Evolutionary conservation across 495 filamentous ascomycete genomes (phyloP).

Genomic region (Aspergillus homomorphus): DNA sequence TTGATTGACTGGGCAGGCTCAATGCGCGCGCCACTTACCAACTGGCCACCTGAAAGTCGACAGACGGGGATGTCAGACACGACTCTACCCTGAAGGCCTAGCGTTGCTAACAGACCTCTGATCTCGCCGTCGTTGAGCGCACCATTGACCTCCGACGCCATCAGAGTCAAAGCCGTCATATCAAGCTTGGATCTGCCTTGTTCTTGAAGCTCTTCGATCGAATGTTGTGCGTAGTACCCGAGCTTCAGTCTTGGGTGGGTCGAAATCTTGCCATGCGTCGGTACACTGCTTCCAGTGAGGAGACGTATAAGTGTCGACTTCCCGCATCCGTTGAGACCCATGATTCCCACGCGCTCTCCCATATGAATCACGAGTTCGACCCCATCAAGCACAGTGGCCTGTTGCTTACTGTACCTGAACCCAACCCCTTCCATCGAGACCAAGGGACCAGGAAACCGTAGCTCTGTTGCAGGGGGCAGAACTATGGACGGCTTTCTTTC

Average conservation of each 20-base stretch:
- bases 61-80: slow-evolving; percentile 67
- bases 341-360: slow-evolving; percentile 68
- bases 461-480: slow-evolving; percentile 58
- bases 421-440: slow-evolving; percentile 62
- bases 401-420: slow-evolving; percentile 53
- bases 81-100: slow-evolving; percentile 63
- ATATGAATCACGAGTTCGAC: slow-evolving; percentile 62
- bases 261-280: slow-evolving; percentile 53
- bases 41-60: slow-evolving; percentile 72
- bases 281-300: slow-evolving; percentile 40
- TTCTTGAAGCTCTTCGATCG: slow-evolving; percentile 62
- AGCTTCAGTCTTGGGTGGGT: slow-evolving; percentile 63
- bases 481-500: slow-evolving; percentile 56
- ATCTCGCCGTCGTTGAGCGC: slow-evolving; percentile 59
- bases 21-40: slow-evolving; percentile 45
- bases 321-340: slow-evolving; percentile 71
- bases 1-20: too few species aligned
- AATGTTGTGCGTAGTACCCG: slow-evolving; percentile 76
- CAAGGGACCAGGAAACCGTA: slow-evolving; percentile 71
- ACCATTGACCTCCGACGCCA: slow-evolving; percentile 46
- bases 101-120: slow-evolving; percentile 56
- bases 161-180: slow-evolving; percentile 60
- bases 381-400: slow-evolving; percentile 48
- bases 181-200: slow-evolving; percentile 40
- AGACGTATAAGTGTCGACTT: slow-evolving; percentile 69